Percentiles rank a stretch among this genome's conserved stretches.
phyloP scores from a whole-genome alignment of 2,329 filamentous ascomycete species.

The Fusarium sp. region DNA sequence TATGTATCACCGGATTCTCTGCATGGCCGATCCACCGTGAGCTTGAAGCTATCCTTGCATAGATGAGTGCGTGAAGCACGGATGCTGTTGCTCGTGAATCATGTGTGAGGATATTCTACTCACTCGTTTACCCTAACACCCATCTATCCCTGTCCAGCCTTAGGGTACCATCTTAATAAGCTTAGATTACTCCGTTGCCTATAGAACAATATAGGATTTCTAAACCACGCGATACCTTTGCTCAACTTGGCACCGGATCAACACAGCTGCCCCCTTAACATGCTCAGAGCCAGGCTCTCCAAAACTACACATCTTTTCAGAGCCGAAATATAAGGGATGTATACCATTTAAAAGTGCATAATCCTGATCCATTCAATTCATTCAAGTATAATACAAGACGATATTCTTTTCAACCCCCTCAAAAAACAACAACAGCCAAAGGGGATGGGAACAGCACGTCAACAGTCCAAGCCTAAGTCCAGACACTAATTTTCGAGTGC shows the following conservation, averaged over 20 bases:
- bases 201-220: neutral
- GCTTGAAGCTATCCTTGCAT: neutral
- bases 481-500: neutral
- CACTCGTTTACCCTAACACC: too few relatives aligned
- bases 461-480: neutral
- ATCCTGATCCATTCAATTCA: constrained; percentile 5
- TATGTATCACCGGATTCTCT: neutral
- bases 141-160: too few relatives aligned
- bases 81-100: too few relatives aligned
- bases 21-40: neutral
- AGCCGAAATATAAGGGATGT: neutral
- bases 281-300: neutral
- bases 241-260: neutral
- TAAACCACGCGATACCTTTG: too few relatives aligned
- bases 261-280: neutral
- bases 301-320: neutral
- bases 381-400: constrained; percentile 10
- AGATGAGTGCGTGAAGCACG: neutral
- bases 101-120: too few relatives aligned
- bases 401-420: constrained; percentile 9
- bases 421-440: neutral
- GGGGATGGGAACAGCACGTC: neutral
- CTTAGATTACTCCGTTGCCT: neutral
- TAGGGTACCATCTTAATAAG: neutral
- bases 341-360: neutral